These are phyloP conservation scores for Limonium bicolor DNA, from an alignment of 148 eudicot genomes.

Conservation along the genomic window DNA sequence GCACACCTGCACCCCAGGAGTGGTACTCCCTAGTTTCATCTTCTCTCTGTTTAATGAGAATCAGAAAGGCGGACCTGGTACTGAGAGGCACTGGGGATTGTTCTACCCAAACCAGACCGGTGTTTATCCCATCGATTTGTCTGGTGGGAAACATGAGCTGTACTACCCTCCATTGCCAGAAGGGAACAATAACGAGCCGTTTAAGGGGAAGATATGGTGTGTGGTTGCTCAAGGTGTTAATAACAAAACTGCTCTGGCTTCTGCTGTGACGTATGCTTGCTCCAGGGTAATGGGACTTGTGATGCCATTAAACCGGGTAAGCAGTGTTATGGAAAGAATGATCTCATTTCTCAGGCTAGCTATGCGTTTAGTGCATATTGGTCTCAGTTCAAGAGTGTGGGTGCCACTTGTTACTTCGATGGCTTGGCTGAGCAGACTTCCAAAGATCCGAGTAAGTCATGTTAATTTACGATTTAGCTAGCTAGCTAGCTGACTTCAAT, in stretches of 20 bases:
- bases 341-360: slow-evolving; percentile 42
- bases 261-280: slow-evolving; percentile 61
- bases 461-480: not conserved
- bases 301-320: slow-evolving; percentile 51
- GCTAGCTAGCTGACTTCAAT: not conserved
- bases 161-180: slow-evolving; percentile 30
- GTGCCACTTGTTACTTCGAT: slow-evolving; percentile 67
- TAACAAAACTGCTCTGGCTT: slow-evolving; percentile 27
- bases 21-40: slow-evolving; percentile 40
- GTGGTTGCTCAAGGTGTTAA: slow-evolving; percentile 43
- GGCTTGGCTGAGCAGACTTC: slow-evolving; percentile 53
- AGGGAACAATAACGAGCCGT: slow-evolving; percentile 42
- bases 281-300: slow-evolving; percentile 86
- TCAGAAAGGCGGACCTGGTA: slow-evolving; percentile 59
- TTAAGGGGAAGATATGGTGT: slow-evolving; percentile 80
- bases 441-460: slow-evolving; percentile 72
- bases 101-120: slow-evolving; percentile 45
- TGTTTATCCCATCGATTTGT: slow-evolving; percentile 57
- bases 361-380: slow-evolving; percentile 91
- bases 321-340: slow-evolving; percentile 53
- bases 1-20: slow-evolving; percentile 79
- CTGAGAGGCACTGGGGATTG: slow-evolving; percentile 82
- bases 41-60: slow-evolving; percentile 79
- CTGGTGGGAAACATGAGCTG: slow-evolving; percentile 33
- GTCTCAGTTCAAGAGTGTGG: slow-evolving; percentile 41